Evolutionary conservation across 108 stramenopile species (phyloP).

Genomic region (Craspedostauros australis): DNA sequence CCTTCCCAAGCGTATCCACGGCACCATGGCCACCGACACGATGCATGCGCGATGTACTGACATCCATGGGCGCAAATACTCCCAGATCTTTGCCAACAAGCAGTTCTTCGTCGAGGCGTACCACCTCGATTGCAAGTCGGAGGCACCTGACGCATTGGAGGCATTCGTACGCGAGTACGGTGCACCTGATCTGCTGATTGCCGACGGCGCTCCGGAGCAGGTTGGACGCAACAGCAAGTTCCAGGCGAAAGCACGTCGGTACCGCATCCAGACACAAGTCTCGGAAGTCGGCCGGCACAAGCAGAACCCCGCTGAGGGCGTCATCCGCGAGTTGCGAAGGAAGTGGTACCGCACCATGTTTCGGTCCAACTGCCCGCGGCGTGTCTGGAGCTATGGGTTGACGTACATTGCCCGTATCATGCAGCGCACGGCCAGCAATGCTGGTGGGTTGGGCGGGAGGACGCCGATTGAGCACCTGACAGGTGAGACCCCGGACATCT

Average conservation of each 20-base stretch:
- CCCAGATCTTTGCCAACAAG: too few species aligned
- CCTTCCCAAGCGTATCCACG: conserved; percentile 1
- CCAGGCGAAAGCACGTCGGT: too few species aligned
- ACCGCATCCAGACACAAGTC: conserved; percentile 2
- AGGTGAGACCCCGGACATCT: conserved; percentile 33
- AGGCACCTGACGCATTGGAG: too few species aligned
- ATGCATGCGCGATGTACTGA: neutral
- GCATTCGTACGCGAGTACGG: too few species aligned
- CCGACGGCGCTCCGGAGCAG: neutral
- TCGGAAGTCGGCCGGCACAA: conserved; percentile 6
- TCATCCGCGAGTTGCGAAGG: conserved; percentile 8
- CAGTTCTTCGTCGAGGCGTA: too few species aligned
- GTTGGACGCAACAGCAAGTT: conserved; percentile 4
- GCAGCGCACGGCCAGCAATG: neutral
- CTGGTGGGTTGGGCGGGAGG: neutral
- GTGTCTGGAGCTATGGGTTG: conserved; percentile 8
- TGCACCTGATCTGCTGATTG: neutral
- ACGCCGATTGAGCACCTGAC: conserved; percentile 14
- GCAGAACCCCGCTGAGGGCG: conserved; percentile 16
- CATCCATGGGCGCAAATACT: too few species aligned
- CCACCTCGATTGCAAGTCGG: too few species aligned
- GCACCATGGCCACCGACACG: conserved; percentile 12
- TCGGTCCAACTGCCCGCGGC: neutral
- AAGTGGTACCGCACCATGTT: conserved; percentile 8
- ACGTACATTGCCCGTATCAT: conserved; percentile 6